phyloP scores from a whole-genome alignment of 768 basidiomycete genomes.

The Xerocomellus chrysenteron region DNA sequence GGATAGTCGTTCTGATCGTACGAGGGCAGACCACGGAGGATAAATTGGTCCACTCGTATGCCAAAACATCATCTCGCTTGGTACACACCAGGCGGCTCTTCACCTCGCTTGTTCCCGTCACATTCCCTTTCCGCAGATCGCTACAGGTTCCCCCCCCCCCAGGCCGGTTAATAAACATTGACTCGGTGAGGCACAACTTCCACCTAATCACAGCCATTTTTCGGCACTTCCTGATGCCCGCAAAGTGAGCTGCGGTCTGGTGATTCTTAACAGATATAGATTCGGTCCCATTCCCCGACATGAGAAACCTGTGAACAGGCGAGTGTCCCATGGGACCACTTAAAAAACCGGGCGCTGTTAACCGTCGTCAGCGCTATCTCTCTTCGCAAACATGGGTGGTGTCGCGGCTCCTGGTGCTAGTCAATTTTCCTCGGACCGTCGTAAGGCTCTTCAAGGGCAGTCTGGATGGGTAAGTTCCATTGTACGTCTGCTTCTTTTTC shows the following conservation, averaged over 20 bases:
- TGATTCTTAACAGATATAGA: background rate
- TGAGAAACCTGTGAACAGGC: background rate
- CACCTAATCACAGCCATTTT: background rate
- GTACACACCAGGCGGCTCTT: too few relatives aligned
- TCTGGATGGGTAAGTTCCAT: conserved; percentile 61
- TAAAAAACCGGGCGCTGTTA: background rate
- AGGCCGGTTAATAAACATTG: too few relatives aligned
- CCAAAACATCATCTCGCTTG: too few relatives aligned
- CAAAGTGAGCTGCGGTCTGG: background rate
- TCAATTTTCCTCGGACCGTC: conserved; percentile 43
- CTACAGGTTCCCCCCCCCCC: background rate
- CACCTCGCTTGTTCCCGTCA: background rate
- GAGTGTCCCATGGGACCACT: too few relatives aligned
- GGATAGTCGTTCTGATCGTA: too few relatives aligned
- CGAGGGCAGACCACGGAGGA: too few relatives aligned
- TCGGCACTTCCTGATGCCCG: background rate
- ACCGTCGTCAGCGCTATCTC: background rate
- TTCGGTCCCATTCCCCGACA: background rate
- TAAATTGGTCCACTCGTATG: too few relatives aligned
- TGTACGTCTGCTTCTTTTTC: background rate
- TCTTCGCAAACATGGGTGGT: conserved; percentile 42
- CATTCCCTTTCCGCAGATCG: background rate
- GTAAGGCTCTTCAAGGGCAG: conserved; percentile 56
- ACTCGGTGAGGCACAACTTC: background rate
- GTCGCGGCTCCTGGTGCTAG: conserved; percentile 31